Percentiles rank a stretch among this genome's conserved stretches.
Conservation (phyloP, 805 yeast genomes). For the Blastobotrys attinorum region DNA sequence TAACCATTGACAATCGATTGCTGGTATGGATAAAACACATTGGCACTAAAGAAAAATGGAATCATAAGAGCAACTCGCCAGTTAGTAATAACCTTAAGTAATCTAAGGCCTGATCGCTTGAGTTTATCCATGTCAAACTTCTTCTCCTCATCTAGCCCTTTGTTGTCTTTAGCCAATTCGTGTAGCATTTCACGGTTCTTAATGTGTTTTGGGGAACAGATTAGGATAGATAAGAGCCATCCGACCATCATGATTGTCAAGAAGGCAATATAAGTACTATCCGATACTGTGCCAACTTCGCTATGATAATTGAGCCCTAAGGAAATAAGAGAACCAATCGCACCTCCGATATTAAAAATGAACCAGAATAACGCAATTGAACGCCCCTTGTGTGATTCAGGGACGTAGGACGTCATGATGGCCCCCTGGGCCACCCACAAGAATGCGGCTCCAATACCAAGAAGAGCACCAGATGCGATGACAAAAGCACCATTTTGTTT, state of each 20-base stretch:
- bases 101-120: conserved; percentile 8
- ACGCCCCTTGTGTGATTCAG: conserved; percentile 43
- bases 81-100: conserved; percentile 8
- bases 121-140: conserved; percentile 9
- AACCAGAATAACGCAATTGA: conserved; percentile 53
- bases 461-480: conserved; percentile 49
- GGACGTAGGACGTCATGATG: conserved; percentile 47
- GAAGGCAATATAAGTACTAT: conserved; percentile 49
- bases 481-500: conserved; percentile 43
- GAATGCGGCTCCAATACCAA: conserved; percentile 47
- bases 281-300: conserved; percentile 30
- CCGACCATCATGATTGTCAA: conserved; percentile 46
- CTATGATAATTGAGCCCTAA: conserved; percentile 44
- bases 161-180: conserved; percentile 5
- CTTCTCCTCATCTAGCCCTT: conserved; percentile 14
- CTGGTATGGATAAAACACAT: conserved; percentile 60
- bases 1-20: conserved; percentile 50
- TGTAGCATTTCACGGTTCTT: conserved; percentile 2
- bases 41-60: conserved; percentile 57
- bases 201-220: conserved; percentile 9
- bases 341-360: conserved; percentile 55
- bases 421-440: conserved; percentile 57
- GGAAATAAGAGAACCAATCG: conserved; percentile 50
- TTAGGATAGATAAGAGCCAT: conserved; percentile 25
- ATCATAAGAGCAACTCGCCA: conserved; percentile 28